These are phyloP conservation scores for Fusarium armeniacum DNA, from an alignment of 2,329 filamentous ascomycete genomes.

Conservation along the genomic window DNA sequence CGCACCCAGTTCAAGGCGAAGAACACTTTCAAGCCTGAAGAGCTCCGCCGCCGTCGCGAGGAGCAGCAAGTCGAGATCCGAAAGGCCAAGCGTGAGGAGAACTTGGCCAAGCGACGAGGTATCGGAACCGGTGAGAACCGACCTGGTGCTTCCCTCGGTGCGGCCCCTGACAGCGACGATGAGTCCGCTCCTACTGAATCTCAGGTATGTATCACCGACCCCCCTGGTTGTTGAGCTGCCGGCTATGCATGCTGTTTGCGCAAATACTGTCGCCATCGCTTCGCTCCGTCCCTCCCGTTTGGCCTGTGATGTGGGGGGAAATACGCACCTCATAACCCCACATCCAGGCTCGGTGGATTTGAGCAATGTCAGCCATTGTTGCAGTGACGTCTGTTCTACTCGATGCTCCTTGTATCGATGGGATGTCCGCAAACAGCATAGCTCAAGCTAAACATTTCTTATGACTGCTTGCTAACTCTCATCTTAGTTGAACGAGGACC, in stretches of 20 bases:
- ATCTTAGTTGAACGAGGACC: constrained; percentile 90
- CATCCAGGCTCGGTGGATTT: constrained; percentile 46
- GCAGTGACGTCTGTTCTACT: constrained; percentile 21
- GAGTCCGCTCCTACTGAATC: constrained; percentile 94
- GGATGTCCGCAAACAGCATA: constrained; percentile 10
- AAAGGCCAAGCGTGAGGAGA: constrained; percentile 98
- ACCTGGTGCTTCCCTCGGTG: constrained; percentile 85
- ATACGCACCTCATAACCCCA: constrained; percentile 53
- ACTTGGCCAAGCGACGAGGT: constrained; percentile 96
- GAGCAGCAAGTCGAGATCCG: constrained; percentile 99
- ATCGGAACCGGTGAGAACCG: constrained; percentile 86
- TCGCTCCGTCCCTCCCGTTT: constrained; percentile 41
- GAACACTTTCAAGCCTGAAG: constrained; percentile 98
- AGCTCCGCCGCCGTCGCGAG: constrained; percentile 96
- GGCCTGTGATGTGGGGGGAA: constrained; percentile 53
- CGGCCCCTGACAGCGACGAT: constrained; percentile 96
- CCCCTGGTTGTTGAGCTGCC: constrained; percentile 13
- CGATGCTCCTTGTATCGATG: constrained; percentile 18
- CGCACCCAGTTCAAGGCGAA: constrained; percentile 99
- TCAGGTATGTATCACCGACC: constrained; percentile 74
- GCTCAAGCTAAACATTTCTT: constrained; percentile 9
- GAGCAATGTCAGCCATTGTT: constrained; percentile 25
- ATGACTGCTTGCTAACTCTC: constrained; percentile 38
- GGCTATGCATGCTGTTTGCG: constrained; percentile 8
- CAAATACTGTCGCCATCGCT: constrained; percentile 30